Conservation (phyloP, 2,329 filamentous ascomycete species). For the Penicillium sp. region DNA sequence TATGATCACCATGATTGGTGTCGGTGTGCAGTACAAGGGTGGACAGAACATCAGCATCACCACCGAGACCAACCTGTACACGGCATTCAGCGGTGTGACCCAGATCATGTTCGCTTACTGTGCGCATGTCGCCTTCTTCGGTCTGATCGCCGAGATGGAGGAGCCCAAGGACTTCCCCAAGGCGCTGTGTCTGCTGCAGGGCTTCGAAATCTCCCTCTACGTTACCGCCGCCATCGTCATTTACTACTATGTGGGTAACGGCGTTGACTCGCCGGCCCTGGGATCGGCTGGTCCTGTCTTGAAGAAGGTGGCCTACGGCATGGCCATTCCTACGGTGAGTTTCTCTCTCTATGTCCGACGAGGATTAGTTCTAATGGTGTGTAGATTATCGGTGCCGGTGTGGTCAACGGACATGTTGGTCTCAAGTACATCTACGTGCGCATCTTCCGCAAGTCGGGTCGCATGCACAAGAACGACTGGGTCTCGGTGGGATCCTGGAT, state of each 20-base stretch:
- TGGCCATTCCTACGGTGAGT: slow-evolving; percentile 63
- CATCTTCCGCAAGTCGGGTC: slow-evolving; percentile 51
- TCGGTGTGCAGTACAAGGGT: slow-evolving; percentile 46
- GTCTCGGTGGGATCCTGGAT: slow-evolving; percentile 52
- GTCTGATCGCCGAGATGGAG: slow-evolving; percentile 56
- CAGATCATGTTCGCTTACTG: slow-evolving; percentile 66
- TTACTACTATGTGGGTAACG: slow-evolving; percentile 56
- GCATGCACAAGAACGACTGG: slow-evolving; percentile 43
- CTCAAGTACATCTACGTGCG: slow-evolving; percentile 58
- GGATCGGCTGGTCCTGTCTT: slow-evolving; percentile 51
- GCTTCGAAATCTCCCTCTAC: slow-evolving; percentile 53
- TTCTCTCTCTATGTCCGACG: too few relatives aligned
- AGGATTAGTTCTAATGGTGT: too few relatives aligned
- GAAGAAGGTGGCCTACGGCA: slow-evolving; percentile 57
- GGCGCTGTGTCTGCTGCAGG: slow-evolving; percentile 54
- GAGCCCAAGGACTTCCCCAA: slow-evolving; percentile 53
- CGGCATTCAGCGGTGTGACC: slow-evolving; percentile 54
- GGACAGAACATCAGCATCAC: slow-evolving; percentile 30
- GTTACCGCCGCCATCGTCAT: slow-evolving; percentile 57
- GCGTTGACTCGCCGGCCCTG: slow-evolving; percentile 57
- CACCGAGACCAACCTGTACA: slow-evolving; percentile 40
- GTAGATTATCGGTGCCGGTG: slow-evolving; percentile 60
- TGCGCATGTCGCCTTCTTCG: slow-evolving; percentile 61
- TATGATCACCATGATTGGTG: slow-evolving; percentile 57
- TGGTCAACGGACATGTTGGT: slow-evolving; percentile 60